Percentiles rank a stretch among this genome's conserved stretches.
phyloP scores from a whole-genome alignment of 441 rosid species.

The Hypseocharis bilobata region DNA sequence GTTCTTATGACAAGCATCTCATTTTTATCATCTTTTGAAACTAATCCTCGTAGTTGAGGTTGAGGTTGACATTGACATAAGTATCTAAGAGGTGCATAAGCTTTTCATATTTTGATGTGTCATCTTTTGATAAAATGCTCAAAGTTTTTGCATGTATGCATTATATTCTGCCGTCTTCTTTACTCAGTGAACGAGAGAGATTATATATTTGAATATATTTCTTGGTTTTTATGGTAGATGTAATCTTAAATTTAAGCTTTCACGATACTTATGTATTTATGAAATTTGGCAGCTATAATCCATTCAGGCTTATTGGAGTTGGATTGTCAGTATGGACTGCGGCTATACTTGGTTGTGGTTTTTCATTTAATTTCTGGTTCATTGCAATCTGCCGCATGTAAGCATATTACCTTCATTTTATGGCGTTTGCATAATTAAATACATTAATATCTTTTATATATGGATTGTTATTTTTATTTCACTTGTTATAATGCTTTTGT shows the following conservation, averaged over 20 bases:
- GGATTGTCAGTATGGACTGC: slow-evolving; percentile 85
- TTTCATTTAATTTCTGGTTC: slow-evolving; percentile 78
- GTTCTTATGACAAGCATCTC: too few species aligned
- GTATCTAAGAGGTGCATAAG: too few species aligned
- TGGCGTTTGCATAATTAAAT: slow-evolving; percentile 9
- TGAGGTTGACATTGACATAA: too few species aligned
- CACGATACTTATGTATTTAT: slow-evolving; percentile 10
- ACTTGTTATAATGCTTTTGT: not conserved
- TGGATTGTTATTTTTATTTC: slow-evolving; percentile 15
- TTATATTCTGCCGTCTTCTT: too few species aligned
- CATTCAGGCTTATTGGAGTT: slow-evolving; percentile 87
- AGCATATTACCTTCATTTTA: slow-evolving; percentile 20
- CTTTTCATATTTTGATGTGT: too few species aligned
- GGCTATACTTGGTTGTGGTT: slow-evolving; percentile 70
- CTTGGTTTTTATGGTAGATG: not conserved
- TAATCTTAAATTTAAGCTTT: slow-evolving; percentile 10
- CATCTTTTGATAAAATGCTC: too few species aligned
- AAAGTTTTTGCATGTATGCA: too few species aligned
- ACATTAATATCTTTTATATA: not conserved
- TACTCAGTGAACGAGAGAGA: slow-evolving; percentile 1
- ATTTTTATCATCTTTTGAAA: too few species aligned
- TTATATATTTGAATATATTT: not conserved
- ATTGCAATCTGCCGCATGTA: slow-evolving; percentile 83
- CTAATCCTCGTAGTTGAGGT: too few species aligned
- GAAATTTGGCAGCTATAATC: slow-evolving; percentile 52